Conservation (phyloP, 768 basidiomycete genomes). For the Leccinellum rugosiceps region DNA sequence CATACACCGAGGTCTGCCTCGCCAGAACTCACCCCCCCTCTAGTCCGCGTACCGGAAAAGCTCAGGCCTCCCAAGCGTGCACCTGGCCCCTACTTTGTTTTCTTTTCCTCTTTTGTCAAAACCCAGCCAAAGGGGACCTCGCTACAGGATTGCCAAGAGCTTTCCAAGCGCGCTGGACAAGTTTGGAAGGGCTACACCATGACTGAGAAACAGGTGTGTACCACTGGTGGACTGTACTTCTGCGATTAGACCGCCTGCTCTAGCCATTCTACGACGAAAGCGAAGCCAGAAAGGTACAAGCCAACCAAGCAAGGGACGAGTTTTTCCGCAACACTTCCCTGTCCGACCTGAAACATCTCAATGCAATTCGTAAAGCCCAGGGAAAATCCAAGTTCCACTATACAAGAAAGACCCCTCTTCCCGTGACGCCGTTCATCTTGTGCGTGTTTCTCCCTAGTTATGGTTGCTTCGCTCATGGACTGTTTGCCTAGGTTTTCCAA, state of each 20-base stretch:
- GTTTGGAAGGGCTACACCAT: conserved; percentile 33
- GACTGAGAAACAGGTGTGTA: conserved; percentile 35
- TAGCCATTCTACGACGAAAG: conserved; percentile 29
- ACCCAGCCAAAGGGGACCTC: background rate
- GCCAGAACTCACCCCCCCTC: conserved; percentile 4
- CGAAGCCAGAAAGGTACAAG: conserved; percentile 15
- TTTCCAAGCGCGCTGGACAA: conserved; percentile 20
- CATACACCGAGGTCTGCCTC: background rate
- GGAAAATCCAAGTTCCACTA: conserved; percentile 22
- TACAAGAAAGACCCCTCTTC: background rate
- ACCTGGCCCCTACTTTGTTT: conserved; percentile 25
- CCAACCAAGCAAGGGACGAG: conserved; percentile 19
- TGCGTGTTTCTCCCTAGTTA: conserved; percentile 7
- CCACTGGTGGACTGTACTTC: background rate
- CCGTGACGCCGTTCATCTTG: conserved; percentile 23
- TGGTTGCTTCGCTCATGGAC: background rate
- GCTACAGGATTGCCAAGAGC: background rate
- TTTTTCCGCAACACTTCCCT: conserved; percentile 27
- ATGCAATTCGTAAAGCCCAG: conserved; percentile 27
- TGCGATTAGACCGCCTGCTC: background rate
- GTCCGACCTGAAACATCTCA: conserved; percentile 28
- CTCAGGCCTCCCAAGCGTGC: conserved; percentile 30
- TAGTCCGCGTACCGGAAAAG: conserved; percentile 13
- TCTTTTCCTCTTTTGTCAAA: conserved; percentile 17
- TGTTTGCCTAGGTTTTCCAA: conserved; percentile 16